Evolutionary conservation across 345 rosid species (phyloP).

Genomic region (Xanthoceras sorbifolium): DNA sequence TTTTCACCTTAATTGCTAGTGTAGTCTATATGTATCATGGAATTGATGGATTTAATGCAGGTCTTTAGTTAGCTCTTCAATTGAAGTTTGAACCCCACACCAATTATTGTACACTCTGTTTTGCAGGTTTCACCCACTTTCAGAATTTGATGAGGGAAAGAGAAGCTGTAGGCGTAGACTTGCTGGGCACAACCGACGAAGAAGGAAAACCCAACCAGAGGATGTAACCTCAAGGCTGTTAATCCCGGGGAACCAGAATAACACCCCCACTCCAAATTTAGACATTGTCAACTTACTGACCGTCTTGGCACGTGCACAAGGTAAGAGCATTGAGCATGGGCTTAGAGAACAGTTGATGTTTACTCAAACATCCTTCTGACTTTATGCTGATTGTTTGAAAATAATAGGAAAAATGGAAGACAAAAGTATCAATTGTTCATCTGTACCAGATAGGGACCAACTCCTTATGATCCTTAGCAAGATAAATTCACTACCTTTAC

Average conservation of each 20-base stretch:
- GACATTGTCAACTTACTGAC: constrained; percentile 75
- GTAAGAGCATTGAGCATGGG: constrained; percentile 35
- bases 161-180: constrained; percentile 88
- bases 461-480: constrained; percentile 74
- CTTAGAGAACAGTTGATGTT: not conserved
- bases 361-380: not conserved
- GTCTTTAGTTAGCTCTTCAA: not conserved
- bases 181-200: constrained; percentile 78
- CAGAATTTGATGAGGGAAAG: constrained; percentile 89
- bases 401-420: constrained; percentile 59
- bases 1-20: not conserved
- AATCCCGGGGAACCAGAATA: constrained; percentile 48
- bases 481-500: constrained; percentile 79
- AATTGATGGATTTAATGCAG: not conserved
- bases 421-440: constrained; percentile 33
- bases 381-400: constrained; percentile 17
- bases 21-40: not conserved
- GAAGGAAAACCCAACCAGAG: constrained; percentile 81
- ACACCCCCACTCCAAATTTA: constrained; percentile 38
- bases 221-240: constrained; percentile 60
- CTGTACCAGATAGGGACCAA: constrained; percentile 66
- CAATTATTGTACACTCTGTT: not conserved
- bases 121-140: constrained; percentile 73
- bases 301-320: constrained; percentile 67
- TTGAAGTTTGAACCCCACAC: constrained; percentile 6